These are phyloP conservation scores for Fusarium torulosum DNA, from an alignment of 2,329 filamentous ascomycete genomes.

Conservation along the genomic window DNA sequence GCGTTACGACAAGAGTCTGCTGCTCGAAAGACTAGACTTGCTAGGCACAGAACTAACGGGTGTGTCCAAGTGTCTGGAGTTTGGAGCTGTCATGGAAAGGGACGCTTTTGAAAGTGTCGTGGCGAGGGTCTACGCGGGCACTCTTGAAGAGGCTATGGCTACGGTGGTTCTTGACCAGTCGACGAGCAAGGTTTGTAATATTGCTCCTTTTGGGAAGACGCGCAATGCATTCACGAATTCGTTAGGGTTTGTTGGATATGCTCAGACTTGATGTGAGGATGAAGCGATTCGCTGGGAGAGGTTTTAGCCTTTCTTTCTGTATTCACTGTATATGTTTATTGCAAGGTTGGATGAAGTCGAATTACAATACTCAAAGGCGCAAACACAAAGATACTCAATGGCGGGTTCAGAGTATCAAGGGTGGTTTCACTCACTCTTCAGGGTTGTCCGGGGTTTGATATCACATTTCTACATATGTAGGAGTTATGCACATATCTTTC, in stretches of 20 bases:
- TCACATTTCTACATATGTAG: background rate
- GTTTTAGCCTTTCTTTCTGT: conserved; percentile 1
- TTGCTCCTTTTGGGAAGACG: conserved; percentile 1
- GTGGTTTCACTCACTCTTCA: conserved; percentile 1
- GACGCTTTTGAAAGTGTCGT: conserved; percentile 62
- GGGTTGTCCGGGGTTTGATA: background rate
- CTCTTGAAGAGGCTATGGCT: conserved; percentile 38
- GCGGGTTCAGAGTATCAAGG: conserved; percentile 1
- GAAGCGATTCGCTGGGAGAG: background rate
- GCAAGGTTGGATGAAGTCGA: background rate
- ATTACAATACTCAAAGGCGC: background rate
- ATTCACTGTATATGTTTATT: background rate
- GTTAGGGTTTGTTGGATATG: conserved; percentile 27
- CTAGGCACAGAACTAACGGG: conserved; percentile 58
- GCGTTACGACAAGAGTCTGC: conserved; percentile 55
- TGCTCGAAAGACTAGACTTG: conserved; percentile 55
- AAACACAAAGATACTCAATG: background rate
- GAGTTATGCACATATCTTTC: background rate
- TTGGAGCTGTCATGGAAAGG: conserved; percentile 62
- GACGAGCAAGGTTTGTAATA: conserved; percentile 9
- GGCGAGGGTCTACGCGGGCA: conserved; percentile 54
- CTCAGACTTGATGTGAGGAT: conserved; percentile 16
- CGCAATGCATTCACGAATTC: conserved; percentile 5
- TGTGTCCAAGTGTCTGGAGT: conserved; percentile 61
- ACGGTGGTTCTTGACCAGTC: conserved; percentile 14